Base-by-base conservation (phyloP, 1,284 basidiomycete species). In the Taiwanofungus camphoratus region DNA sequence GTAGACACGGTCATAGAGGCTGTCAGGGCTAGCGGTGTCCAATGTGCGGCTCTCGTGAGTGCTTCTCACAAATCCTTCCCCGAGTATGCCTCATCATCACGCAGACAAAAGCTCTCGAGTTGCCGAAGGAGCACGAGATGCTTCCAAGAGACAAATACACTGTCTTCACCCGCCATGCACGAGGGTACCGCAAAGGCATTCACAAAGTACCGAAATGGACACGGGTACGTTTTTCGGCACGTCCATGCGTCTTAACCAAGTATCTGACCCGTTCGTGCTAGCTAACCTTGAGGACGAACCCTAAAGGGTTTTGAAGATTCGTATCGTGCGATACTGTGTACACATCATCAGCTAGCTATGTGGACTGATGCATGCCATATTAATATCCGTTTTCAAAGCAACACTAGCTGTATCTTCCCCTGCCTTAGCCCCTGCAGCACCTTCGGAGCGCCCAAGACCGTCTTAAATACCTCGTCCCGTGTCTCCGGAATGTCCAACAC, bases 191-290 rank as follows among this genome's bases (percentile, higher is more conserved):
- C 38, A 99, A 99, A 62, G 86, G 88, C 16, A 88, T 97, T 34
- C 95, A 99, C 69, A 96, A 96, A 63, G 89, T 96, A 22, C 92
- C 92, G 16, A 94, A 95, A 61, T 95, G 86, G 77, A 95, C 92
- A 46, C 75, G 89, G 64, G 92, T 93, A 57, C 51, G 87, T 71
- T 9, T 9, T 30, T 16, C 31, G 2, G 5, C 11, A 15, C 33
- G 18, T 19, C 20, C 15, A 48, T 5, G 27, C 20, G 23, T 21
- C 19, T 30, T 21, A n/a, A 16, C 39, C 37, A 43, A 34, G 31
- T 54, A 41, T 6, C 43, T 29, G 40, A 31, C 33, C 20, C 59
- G n/a, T n/a, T n/a, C 31, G 15, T 18, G 9, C 26, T 18, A 92
- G 89, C 63, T 91, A 52, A 92, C 92, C 27, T 70, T 87, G 18